Evolutionary conservation across 1,284 basidiomycete species (phyloP).

Genomic region (Wallemia ichthyophaga): DNA sequence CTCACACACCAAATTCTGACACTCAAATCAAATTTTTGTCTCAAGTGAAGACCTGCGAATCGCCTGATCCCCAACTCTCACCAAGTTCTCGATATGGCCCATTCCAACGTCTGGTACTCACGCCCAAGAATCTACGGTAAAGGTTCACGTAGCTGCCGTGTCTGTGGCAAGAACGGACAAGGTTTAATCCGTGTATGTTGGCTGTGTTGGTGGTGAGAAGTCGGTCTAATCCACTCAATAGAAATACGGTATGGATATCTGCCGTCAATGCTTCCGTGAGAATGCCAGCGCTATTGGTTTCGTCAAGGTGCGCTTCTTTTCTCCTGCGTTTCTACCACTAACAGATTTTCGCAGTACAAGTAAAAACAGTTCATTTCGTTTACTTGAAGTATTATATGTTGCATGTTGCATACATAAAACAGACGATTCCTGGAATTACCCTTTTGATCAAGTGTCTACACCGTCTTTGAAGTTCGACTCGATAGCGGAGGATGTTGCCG

Average conservation of each 20-base stretch:
- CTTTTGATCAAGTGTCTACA: too few species aligned
- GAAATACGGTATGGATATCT: slow-evolving; percentile 79
- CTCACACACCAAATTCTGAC: neutral
- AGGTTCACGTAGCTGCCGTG: slow-evolving; percentile 73
- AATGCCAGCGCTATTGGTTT: slow-evolving; percentile 77
- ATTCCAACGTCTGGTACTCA: slow-evolving; percentile 75
- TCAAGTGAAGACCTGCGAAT: neutral
- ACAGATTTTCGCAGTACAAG: slow-evolving; percentile 5
- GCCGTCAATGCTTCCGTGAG: slow-evolving; percentile 95
- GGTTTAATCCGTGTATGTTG: neutral
- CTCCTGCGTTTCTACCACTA: neutral
- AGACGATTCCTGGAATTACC: neutral
- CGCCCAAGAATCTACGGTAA: slow-evolving; percentile 83
- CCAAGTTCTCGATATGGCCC: slow-evolving; percentile 35
- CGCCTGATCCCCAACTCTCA: neutral
- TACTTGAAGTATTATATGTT: neutral
- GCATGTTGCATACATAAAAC: neutral
- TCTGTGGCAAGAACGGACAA: slow-evolving; percentile 3
- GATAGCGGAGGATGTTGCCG: too few species aligned
- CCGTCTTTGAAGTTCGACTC: too few species aligned
- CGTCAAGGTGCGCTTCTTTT: slow-evolving; percentile 40
- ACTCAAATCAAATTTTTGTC: neutral
- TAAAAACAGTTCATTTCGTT: slow-evolving; percentile 3
- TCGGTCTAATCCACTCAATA: slow-evolving; percentile 10
- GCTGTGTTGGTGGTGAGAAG: neutral